Base-by-base conservation (phyloP, 768 basidiomycete species). In the Mycena floridula region DNA sequence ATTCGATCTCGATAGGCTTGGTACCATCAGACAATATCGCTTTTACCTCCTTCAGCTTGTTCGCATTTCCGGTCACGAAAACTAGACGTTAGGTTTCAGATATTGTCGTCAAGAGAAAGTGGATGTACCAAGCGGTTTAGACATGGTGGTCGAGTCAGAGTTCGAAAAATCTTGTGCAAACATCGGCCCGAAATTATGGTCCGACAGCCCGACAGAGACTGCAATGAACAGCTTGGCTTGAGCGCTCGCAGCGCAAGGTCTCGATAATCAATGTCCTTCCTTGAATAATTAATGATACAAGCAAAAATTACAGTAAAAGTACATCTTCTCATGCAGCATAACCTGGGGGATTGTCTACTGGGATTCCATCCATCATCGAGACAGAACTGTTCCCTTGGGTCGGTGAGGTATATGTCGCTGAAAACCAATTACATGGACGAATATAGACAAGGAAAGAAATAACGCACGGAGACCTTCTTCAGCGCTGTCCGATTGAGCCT, bases 61-160 rank as follows among this genome's bases (percentile, higher is more conserved):
- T 91, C 16, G 82, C 77, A 59, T 98, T 97, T 22, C 93, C 90
- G 0, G 95, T 97, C 15, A 97, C 91, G 61, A 97, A 96, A 21
- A 86, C 93, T 95, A 44, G 18, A n/a, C n/a, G n/a, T n/a, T n/a
- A n/a, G n/a, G n/a, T n/a, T n/a, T n/a, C n/a, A n/a, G n/a, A n/a
- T n/a, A n/a, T n/a, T n/a, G n/a, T n/a, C n/a, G n/a, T n/a, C n/a
- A n/a, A n/a, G n/a, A n/a, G n/a, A n/a, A n/a, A n/a, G n/a, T n/a
- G n/a, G n/a, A n/a, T n/a, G n/a, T n/a, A n/a, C n/a, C n/a, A n/a
- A n/a, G n/a, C n/a, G n/a, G n/a, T n/a, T n/a, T n/a, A n/a, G n/a
- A n/a, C n/a, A n/a, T n/a, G n/a, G n/a, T n/a, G n/a, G n/a, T n/a
- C n/a, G n/a, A n/a, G n/a, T n/a, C n/a, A n/a, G n/a, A n/a, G n/a